These are phyloP conservation scores for Euphorbia pulcherrima DNA, from an alignment of 345 rosid species.

Conservation along the genomic window DNA sequence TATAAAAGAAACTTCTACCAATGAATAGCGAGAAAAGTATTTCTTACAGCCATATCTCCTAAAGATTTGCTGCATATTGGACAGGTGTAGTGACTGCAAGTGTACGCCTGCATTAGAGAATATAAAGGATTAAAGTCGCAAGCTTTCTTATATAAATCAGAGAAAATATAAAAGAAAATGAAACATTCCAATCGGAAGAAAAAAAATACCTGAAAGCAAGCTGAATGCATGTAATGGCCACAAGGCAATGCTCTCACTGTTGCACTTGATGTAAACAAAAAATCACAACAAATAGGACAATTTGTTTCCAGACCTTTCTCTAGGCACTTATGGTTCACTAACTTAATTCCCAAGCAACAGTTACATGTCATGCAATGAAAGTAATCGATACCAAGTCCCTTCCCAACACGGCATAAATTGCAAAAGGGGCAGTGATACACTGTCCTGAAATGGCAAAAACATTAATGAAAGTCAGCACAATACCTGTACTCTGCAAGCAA, in stretches of 20 bases:
- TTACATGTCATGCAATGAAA: constrained; percentile 97
- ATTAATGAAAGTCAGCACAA: neutral
- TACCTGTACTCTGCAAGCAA: neutral
- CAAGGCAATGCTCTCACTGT: constrained; percentile 83
- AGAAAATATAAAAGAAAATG: constrained; percentile 1
- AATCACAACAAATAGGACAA: constrained; percentile 90
- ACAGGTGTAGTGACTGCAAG: constrained; percentile 87
- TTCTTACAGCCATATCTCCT: constrained; percentile 90
- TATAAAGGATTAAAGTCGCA: neutral
- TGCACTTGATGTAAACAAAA: constrained; percentile 77
- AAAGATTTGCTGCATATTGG: constrained; percentile 92
- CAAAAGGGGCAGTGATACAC: constrained; percentile 90
- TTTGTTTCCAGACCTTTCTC: constrained; percentile 85
- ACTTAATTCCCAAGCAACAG: constrained; percentile 74
- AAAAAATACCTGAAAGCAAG: constrained; percentile 79
- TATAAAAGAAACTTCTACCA: neutral
- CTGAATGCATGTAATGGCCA: constrained; percentile 89
- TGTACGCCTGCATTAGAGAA: constrained; percentile 60
- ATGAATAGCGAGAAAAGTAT: neutral
- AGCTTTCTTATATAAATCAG: neutral
- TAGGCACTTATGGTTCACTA: constrained; percentile 72
- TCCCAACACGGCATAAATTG: constrained; percentile 88
- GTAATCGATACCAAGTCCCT: constrained; percentile 79
- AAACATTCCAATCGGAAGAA: constrained; percentile 2
- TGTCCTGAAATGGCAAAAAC: constrained; percentile 40